Evolutionary conservation across 2,329 filamentous ascomycete genomes (phyloP).

Genomic region (Colletotrichum sp.): DNA sequence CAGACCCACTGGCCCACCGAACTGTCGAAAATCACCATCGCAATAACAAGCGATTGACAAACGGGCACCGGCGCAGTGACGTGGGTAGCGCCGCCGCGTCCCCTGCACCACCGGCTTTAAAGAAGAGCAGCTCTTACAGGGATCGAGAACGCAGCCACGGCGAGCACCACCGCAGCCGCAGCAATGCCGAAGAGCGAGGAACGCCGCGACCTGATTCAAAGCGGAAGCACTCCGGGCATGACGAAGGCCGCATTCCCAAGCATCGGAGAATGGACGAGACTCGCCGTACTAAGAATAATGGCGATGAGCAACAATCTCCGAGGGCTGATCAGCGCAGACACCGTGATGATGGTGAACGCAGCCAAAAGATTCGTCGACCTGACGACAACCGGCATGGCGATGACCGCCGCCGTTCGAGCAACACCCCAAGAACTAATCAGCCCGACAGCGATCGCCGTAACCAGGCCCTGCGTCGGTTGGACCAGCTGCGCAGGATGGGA

Average conservation of each 20-base stretch:
- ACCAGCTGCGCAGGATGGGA: conserved; percentile 49
- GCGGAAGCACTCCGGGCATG: conserved; percentile 62
- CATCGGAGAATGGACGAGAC: conserved; percentile 45
- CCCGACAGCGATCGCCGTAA: conserved; percentile 38
- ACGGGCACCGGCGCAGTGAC: conserved; percentile 65
- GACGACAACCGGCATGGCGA: conserved; percentile 36
- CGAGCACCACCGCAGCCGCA: conserved; percentile 57
- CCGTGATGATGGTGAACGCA: conserved; percentile 28
- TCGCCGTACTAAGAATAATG: conserved; percentile 40
- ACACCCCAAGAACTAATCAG: conserved; percentile 10
- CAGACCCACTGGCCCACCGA: conserved; percentile 76
- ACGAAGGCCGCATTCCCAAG: conserved; percentile 48
- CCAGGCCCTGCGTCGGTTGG: conserved; percentile 44
- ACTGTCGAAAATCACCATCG: conserved; percentile 92
- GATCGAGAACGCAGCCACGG: conserved; percentile 50
- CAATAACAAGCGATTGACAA: conserved; percentile 82
- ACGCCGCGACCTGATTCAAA: conserved; percentile 61
- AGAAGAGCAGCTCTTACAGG: conserved; percentile 51
- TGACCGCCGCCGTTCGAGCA: conserved; percentile 30
- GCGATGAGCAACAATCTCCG: conserved; percentile 38
- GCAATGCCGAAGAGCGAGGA: conserved; percentile 55
- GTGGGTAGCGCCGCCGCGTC: conserved; percentile 71
- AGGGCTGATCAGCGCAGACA: conserved; percentile 32
- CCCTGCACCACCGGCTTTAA: conserved; percentile 63
- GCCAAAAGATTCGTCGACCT: conserved; percentile 38